phyloP scores from a whole-genome alignment of 2,329 filamentous ascomycete genomes.

The Coniella lustricola region DNA sequence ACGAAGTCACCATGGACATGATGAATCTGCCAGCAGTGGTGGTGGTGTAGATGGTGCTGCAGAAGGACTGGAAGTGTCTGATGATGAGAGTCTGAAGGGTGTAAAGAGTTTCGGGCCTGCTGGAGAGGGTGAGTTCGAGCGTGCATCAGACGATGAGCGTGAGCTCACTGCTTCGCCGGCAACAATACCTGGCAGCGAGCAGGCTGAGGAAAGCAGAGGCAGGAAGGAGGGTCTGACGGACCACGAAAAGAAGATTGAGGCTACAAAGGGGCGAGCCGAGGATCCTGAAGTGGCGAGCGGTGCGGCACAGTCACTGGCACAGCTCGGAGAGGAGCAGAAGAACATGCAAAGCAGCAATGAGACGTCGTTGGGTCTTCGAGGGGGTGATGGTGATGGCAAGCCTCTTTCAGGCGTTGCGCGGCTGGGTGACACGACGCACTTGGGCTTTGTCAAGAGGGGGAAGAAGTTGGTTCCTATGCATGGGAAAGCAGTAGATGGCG shows the following conservation, averaged over 20 bases:
- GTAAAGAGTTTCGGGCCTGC: constrained; percentile 15
- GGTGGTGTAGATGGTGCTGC: background rate
- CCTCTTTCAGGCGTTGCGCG: too few relatives aligned
- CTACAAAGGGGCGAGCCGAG: constrained; percentile 6
- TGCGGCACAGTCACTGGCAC: background rate
- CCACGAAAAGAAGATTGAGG: constrained; percentile 13
- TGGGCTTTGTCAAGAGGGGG: constrained; percentile 4
- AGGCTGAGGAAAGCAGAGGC: background rate
- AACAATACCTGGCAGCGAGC: too few relatives aligned
- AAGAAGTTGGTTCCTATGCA: too few relatives aligned
- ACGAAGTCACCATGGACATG: constrained; percentile 29
- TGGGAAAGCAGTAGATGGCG: too few relatives aligned
- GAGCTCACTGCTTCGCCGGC: background rate
- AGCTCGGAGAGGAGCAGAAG: background rate
- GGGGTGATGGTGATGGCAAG: too few relatives aligned
- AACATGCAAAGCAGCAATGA: background rate
- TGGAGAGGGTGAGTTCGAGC: constrained; percentile 1
- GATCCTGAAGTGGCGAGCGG: constrained; percentile 12
- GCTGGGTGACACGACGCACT: constrained; percentile 1
- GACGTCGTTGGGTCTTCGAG: too few relatives aligned
- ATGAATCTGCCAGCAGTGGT: background rate
- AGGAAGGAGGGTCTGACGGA: constrained; percentile 3
- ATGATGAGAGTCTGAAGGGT: constrained; percentile 20
- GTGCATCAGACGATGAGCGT: background rate
- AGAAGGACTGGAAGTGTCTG: constrained; percentile 16